Base-by-base conservation (phyloP, 805 yeast genomes). In the Metschnikowia peoriensis region DNA sequence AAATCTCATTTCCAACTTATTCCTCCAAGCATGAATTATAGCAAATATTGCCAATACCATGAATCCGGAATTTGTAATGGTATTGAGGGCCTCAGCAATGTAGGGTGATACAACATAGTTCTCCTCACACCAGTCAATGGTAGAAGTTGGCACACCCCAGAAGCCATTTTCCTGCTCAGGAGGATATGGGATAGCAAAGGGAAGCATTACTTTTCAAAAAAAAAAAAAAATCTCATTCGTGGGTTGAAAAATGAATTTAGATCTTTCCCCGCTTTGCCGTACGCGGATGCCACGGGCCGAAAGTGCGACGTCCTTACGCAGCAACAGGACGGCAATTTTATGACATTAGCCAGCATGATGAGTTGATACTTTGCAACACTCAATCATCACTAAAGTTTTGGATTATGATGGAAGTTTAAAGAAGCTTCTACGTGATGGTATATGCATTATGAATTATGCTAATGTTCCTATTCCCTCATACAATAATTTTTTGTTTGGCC, bases 71-170 rank as follows among this genome's bases (percentile, higher is more conserved):
- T 94, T 94, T 41, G 99, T 90, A 28, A 84, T 61, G 2, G 97
- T 89, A 66, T 94, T 94, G 53, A 93, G 79, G 51, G 89, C 87
- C 67, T 94, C 99, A 4, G 98, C 97, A 49, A 94, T 78, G 63
- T 88, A 94, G 11, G 80, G 80, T 11, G 93, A 80, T 1, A 92
- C 88, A 10, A 91, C 93, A 66, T 93, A 93, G 72, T 93, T 93
- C 69, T 94, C 98, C 65, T 93, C 99, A 71, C 99, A 93, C 98
- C 98, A 93, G 65, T 93, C 99, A 38, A 94, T 94, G n/a, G 98
- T 92, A 38, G 97, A 82, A 0, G 98, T 91, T 2, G 88, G 88
- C 6, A 75, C 71, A 0, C 94, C 94, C 97, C 97, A 89, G 66
- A 68, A 84, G 0, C 91, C 92, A 14, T 68, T 52, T n/a, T 65